Base-by-base conservation (phyloP, 169 alveolate genomes). In the Plasmodium gonderi region DNA sequence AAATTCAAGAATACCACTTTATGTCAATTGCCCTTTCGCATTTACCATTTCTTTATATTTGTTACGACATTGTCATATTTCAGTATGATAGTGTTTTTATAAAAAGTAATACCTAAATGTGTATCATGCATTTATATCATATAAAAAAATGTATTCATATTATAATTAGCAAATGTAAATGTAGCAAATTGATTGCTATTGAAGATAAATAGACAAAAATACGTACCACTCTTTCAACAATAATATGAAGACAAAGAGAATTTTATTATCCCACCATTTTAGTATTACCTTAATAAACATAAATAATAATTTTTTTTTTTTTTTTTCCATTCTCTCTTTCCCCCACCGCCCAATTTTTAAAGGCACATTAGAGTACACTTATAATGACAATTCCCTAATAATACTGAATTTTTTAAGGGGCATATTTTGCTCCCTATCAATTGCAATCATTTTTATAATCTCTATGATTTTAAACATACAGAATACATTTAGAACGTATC, bases 1-100 rank as follows among this genome's bases (percentile, higher is more conserved):
- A 85, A 49, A 74, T 85, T 42, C 92, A 85, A 74, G 92, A 85
- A 51, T 85, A 85, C 36, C 92, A 85, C 23, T 85, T 74, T 40
- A 85, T 85, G 92, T 85, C 92, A 11, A 38, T 85, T 36, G 92
- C 92, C 47, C 85, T 85, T 74, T 85, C 92, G 77, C 92, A 85
- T 65, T 65, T 85, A 11, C 92, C 92, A 11, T 74, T 85, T 38
- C 92, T 85, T n/a, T 85, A 85, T 40, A 85, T 85, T 33, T 85
- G 92, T 29, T 85, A 85, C 47, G 85, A 85, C 79, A 75, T 85
- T 75, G 85, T 85, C 31, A 85, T 85, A 74, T 85, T 74, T 75
- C 92, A 85, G 45, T 85, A 85, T 85, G 92, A 85, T 44, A 85
- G 92, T 42, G 78, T 85, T 51, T 85, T 85, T 60, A 85, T 85